Evolutionary conservation across 805 yeast species (phyloP), one percentile per base, ranked within the genome.

Genomic region (Nakazawaea populi): DNA sequence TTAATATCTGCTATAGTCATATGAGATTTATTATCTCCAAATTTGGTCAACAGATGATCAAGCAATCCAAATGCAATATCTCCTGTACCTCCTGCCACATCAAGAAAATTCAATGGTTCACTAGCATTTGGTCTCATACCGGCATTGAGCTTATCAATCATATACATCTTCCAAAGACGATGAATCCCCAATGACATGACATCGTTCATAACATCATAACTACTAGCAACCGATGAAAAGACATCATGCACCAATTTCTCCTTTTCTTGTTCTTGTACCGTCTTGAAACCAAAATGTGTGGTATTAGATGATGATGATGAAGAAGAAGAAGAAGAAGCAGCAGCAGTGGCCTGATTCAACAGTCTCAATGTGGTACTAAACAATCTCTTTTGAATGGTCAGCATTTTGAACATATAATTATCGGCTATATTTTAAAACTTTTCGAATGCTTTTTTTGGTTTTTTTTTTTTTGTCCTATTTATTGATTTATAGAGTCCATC

Each of bases 11-110:
- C 95, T 46, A 94, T 81, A 7, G 91, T 89, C 94, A 94, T 94
- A 29, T 83, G 81, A 35, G 89, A 81, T 54, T 75, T 73, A 38
- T 68, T 75, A 69, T 94, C 99, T 52, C 86, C 84, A 63, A 82
- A 89, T 55, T 82, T 80, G 39, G 74, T 69, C 56, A 85, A 83
- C 8, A 98, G 98, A 68, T 94, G 96, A 61, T 90, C 96, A 55
- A 94, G 74, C 55, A 94, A 76, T 2, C 99, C 95, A 69, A 89
- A 89, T 1, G 99, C 99, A 68, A 94, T 92, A 64, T 94, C 99
- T 44, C 99, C 99, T 9, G 98, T 89, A 28, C 99, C 99, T 53
- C 99, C 99, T 30, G 99, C 99, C 52, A 94, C 98, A 68, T 94
- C 99, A 56, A 94, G 76, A 62, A 94, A 92, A 52, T 83, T 80